These are phyloP conservation scores for Yamadazyma paraphyllophila DNA, from an alignment of 805 yeast species.

Conservation along the genomic window DNA sequence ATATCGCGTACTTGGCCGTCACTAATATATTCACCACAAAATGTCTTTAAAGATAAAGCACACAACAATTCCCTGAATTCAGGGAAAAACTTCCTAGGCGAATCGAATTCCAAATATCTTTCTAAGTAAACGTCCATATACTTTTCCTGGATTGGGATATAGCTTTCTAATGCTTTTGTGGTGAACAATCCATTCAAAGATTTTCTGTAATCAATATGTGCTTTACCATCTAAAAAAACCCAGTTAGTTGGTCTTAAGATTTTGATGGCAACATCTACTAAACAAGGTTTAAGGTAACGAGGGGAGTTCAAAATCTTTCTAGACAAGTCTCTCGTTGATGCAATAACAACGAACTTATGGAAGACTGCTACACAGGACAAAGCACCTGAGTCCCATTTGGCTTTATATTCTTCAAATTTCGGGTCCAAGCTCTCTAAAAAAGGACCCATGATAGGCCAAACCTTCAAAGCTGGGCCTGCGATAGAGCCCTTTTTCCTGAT, in stretches of 20 bases:
- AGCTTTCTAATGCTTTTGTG: conserved; percentile 73
- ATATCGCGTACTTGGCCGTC: conserved; percentile 84
- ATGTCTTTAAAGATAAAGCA: conserved; percentile 87
- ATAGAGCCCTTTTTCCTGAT: conserved; percentile 79
- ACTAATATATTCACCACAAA: conserved; percentile 93
- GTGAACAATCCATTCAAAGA: conserved; percentile 89
- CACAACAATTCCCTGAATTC: conserved; percentile 95
- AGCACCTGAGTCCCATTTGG: conserved; percentile 94
- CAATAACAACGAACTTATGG: conserved; percentile 96
- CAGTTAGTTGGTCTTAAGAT: conserved; percentile 93
- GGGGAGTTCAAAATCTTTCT: conserved; percentile 86
- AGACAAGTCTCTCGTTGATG: conserved; percentile 82
- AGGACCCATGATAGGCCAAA: conserved; percentile 97
- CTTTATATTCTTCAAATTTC: conserved; percentile 87
- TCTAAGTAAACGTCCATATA: conserved; percentile 82
- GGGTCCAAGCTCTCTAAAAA: conserved; percentile 93
- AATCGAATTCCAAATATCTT: conserved; percentile 59
- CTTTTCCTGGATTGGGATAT: conserved; percentile 80
- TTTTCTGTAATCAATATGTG: conserved; percentile 88
- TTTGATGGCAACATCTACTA: conserved; percentile 94
- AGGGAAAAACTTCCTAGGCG: conserved; percentile 78
- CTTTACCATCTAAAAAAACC: conserved; percentile 97
- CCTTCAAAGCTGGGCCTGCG: conserved; percentile 84
- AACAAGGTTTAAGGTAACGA: conserved; percentile 91
- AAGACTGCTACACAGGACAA: conserved; percentile 95